Conservation (phyloP, 2,329 filamentous ascomycete genomes). For the Davidsoniella virescens region DNA sequence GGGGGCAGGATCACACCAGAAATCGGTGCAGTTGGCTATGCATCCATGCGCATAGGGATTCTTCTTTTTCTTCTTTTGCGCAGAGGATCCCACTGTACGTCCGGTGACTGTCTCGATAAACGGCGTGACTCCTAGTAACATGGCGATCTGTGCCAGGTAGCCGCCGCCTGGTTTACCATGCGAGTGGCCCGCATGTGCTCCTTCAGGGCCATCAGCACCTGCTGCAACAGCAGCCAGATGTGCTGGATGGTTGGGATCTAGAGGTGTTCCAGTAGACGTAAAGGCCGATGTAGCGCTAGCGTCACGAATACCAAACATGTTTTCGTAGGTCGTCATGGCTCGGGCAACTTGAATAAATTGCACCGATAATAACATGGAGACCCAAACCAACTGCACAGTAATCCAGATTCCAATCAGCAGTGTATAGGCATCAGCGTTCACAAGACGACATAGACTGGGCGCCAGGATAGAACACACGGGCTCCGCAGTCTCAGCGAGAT, state of each 20-base stretch:
- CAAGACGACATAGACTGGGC: conserved; percentile 54
- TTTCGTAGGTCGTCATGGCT: conserved; percentile 91
- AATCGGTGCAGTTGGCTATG: conserved; percentile 83
- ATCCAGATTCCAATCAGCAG: conserved; percentile 67
- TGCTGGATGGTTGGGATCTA: conserved; percentile 45
- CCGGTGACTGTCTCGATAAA: conserved; percentile 89
- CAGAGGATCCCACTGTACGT: conserved; percentile 29
- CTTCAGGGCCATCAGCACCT: conserved; percentile 24
- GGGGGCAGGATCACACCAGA: conserved; percentile 83
- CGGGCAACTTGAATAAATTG: conserved; percentile 85
- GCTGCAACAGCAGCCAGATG: conserved; percentile 38
- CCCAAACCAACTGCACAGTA: conserved; percentile 77
- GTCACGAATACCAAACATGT: conserved; percentile 68
- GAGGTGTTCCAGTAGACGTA: conserved; percentile 58
- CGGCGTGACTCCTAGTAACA: conserved; percentile 76
- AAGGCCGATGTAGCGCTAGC: conserved; percentile 54
- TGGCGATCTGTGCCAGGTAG: conserved; percentile 64
- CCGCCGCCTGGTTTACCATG: conserved; percentile 33
- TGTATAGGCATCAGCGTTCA: conserved; percentile 73
- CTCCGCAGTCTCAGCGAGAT: conserved; percentile 34
- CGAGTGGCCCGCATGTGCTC: conserved; percentile 26
- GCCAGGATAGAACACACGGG: conserved; percentile 59
- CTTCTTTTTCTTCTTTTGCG: conserved; percentile 36
- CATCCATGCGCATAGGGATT: conserved; percentile 81
- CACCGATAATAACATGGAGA: conserved; percentile 90